phyloP scores from a whole-genome alignment of 768 basidiomycete species.

The Tubosaeta sp. region DNA sequence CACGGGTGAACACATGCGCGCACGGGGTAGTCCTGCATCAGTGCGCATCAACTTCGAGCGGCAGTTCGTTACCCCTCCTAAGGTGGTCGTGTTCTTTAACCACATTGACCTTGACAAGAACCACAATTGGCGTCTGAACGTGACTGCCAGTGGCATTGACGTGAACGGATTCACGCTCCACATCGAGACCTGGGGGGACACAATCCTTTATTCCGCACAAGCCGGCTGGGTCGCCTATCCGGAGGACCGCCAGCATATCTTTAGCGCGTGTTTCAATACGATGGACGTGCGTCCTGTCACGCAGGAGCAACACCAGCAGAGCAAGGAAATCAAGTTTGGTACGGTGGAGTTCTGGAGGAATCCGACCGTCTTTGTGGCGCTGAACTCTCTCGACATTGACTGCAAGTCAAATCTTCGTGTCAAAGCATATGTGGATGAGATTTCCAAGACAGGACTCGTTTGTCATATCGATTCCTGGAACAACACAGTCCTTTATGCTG shows the following conservation, averaged over 20 bases:
- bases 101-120: slow-evolving; percentile 6
- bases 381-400: slow-evolving; percentile 14
- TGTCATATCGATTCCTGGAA: slow-evolving; percentile 12
- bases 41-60: too few species aligned
- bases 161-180: slow-evolving; percentile 11
- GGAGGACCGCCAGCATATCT: slow-evolving; percentile 15
- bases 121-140: slow-evolving; percentile 5
- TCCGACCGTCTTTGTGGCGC: slow-evolving; percentile 14
- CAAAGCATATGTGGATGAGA: slow-evolving; percentile 4
- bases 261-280: slow-evolving; percentile 11
- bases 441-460: slow-evolving; percentile 1
- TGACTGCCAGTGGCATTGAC: slow-evolving; percentile 8
- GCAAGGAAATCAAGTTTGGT: slow-evolving; percentile 6
- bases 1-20: too few species aligned
- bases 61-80: slow-evolving; percentile 16
- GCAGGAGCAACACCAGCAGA: not conserved
- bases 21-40: too few species aligned
- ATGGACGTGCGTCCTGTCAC: not conserved
- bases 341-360: slow-evolving; percentile 8
- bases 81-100: slow-evolving; percentile 12
- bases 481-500: slow-evolving; percentile 2
- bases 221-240: slow-evolving; percentile 20
- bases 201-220: not conserved
- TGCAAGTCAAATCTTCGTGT: slow-evolving; percentile 9
- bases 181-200: slow-evolving; percentile 11